Evolutionary conservation across 257 asterid genomes (phyloP).

Genomic region (Jaltomata sinuosa): DNA sequence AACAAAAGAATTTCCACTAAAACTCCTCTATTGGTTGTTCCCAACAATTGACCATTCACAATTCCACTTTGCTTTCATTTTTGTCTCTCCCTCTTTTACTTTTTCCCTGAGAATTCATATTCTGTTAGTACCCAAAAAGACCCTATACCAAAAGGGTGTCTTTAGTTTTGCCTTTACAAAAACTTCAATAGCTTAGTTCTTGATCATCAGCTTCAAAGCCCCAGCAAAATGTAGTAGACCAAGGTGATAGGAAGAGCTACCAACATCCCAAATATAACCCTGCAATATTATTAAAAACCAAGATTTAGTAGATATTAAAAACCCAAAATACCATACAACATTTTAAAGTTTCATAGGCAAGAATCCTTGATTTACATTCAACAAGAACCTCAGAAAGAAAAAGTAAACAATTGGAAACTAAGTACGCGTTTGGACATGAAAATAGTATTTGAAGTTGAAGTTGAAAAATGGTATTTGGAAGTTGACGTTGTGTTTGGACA

Average conservation of each 20-base stretch:
- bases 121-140: slow-evolving; percentile 46
- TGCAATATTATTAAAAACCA: slow-evolving; percentile 14
- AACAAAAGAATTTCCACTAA: slow-evolving; percentile 9
- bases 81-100: background rate
- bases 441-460: too few relatives aligned
- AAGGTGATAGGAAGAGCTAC: slow-evolving; percentile 85
- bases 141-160: slow-evolving; percentile 15
- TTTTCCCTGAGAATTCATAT: background rate
- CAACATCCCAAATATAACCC: slow-evolving; percentile 95
- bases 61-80: slow-evolving; percentile 2
- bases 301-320: background rate
- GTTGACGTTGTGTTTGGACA: too few relatives aligned
- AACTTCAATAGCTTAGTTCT: slow-evolving; percentile 2
- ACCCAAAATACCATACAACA: background rate
- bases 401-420: too few relatives aligned
- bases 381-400: background rate
- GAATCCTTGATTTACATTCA: background rate
- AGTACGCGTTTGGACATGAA: too few relatives aligned
- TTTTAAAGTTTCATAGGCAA: background rate
- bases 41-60: slow-evolving; percentile 1
- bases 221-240: slow-evolving; percentile 71
- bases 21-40: slow-evolving; percentile 1
- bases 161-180: slow-evolving; percentile 18
- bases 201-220: slow-evolving; percentile 41
- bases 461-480: too few relatives aligned